Evolutionary conservation across 495 filamentous ascomycete genomes (phyloP).

Genomic region (Choiromyces venosus): DNA sequence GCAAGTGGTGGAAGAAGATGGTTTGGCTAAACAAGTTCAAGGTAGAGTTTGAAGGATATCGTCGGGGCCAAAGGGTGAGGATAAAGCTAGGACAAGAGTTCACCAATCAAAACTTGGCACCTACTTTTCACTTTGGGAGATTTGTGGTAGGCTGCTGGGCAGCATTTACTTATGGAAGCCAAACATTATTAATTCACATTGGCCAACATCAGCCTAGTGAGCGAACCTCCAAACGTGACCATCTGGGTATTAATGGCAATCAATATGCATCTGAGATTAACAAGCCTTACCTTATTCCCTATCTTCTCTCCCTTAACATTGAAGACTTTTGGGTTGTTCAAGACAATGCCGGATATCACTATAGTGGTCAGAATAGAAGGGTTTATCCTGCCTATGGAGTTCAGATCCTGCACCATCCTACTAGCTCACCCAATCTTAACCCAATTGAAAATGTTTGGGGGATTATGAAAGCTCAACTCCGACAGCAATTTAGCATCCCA

Average conservation of each 20-base stretch:
- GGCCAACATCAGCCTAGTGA: background rate
- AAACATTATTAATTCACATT: background rate
- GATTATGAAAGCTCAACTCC: background rate
- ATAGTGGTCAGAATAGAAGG: too few species aligned
- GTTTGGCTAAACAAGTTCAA: background rate
- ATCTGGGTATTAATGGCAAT: too few species aligned
- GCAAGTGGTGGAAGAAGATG: too few species aligned
- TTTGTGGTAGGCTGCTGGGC: background rate
- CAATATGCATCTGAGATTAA: too few species aligned
- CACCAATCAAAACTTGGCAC: background rate
- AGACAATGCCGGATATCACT: too few species aligned
- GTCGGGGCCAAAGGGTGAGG: background rate
- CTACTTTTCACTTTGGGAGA: background rate
- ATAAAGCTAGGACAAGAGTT: background rate
- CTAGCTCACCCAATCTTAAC: background rate
- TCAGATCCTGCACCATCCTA: background rate
- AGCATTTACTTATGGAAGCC: background rate
- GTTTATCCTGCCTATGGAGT: too few species aligned
- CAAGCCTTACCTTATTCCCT: too few species aligned
- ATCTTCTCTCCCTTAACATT: too few species aligned
- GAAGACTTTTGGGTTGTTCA: too few species aligned
- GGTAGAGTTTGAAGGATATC: background rate
- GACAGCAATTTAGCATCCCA: background rate
- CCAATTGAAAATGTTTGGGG: slow-evolving; percentile 13
- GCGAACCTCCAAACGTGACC: background rate